Conservation (phyloP, 2,329 filamentous ascomycete genomes). For the Scopulariopsis brevicaulis region DNA sequence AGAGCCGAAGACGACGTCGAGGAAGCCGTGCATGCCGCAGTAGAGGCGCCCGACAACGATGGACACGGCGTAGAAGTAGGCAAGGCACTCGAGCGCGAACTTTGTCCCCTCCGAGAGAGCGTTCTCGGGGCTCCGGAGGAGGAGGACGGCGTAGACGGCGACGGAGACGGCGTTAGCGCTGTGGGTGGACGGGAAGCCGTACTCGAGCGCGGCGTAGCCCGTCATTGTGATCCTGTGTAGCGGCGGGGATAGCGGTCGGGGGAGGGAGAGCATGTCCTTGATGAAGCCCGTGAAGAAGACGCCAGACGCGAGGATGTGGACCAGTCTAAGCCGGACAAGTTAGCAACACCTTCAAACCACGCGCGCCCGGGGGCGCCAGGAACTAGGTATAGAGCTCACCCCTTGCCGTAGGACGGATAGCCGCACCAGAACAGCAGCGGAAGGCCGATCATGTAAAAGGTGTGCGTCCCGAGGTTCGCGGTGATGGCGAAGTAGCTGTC, state of each 20-base stretch:
- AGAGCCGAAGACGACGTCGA: constrained; percentile 78
- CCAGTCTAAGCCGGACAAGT: constrained; percentile 30
- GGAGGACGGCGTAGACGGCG: constrained; percentile 69
- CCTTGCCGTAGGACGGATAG: constrained; percentile 72
- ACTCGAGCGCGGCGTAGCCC: constrained; percentile 86
- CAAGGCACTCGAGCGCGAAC: constrained; percentile 51
- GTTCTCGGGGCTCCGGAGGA: constrained; percentile 55
- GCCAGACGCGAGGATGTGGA: constrained; percentile 67
- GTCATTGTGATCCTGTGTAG: constrained; percentile 96
- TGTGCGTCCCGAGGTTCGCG: constrained; percentile 93
- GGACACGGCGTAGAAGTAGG: constrained; percentile 78
- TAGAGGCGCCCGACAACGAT: constrained; percentile 89
- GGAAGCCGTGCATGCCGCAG: constrained; percentile 97
- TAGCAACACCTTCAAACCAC: background rate
- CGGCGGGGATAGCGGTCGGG: constrained; percentile 82
- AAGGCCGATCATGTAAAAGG: constrained; percentile 94
- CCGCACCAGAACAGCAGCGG: constrained; percentile 97
- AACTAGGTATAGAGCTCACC: constrained; percentile 42
- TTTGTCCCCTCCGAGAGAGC: constrained; percentile 47
- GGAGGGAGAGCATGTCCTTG: constrained; percentile 89
- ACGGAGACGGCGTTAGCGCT: constrained; percentile 96
- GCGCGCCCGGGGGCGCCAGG: background rate
- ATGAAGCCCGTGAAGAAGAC: constrained; percentile 87
- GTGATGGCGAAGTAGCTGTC: constrained; percentile 97
- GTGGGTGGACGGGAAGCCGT: constrained; percentile 94